phyloP scores from a whole-genome alignment of 805 yeast genomes.

The Wickerhamomyces xylosicus region DNA sequence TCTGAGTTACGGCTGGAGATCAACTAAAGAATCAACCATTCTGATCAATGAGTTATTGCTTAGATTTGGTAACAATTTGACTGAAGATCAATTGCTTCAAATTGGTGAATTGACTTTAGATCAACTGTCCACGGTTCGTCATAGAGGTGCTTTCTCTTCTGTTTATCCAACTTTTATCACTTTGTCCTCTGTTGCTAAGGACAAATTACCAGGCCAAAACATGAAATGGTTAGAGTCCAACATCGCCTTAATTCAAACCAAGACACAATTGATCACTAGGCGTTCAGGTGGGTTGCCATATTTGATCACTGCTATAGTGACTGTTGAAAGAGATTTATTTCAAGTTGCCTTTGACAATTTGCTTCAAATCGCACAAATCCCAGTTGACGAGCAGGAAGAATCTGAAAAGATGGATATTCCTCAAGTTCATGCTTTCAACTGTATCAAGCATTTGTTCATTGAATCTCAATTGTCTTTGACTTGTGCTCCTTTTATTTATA shows the following conservation, averaged over 20 bases:
- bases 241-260: conserved; percentile 38
- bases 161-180: conserved; percentile 72
- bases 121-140: conserved; percentile 68
- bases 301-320: conserved; percentile 64
- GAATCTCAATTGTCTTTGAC: conserved; percentile 56
- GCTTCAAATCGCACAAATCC: conserved; percentile 40
- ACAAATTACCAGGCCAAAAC: conserved; percentile 30
- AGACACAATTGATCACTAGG: conserved; percentile 67
- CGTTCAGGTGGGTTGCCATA: conserved; percentile 91
- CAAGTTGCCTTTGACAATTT: conserved; percentile 40
- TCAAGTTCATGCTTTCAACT: conserved; percentile 89
- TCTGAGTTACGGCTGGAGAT: conserved; percentile 71
- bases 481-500: conserved; percentile 41
- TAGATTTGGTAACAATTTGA: conserved; percentile 16
- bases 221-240: conserved; percentile 50
- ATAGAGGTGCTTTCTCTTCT: conserved; percentile 87
- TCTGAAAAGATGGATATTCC: conserved; percentile 62
- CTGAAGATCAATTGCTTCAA: conserved; percentile 14
- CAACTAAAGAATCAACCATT: conserved; percentile 63
- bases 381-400: conserved; percentile 34
- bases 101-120: conserved; percentile 47
- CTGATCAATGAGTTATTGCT: conserved; percentile 40
- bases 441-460: conserved; percentile 62
- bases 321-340: conserved; percentile 31
- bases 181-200: conserved; percentile 49